phyloP scores from a whole-genome alignment of 2,329 filamentous ascomycete genomes.

The Calcarisporium arbuscula region DNA sequence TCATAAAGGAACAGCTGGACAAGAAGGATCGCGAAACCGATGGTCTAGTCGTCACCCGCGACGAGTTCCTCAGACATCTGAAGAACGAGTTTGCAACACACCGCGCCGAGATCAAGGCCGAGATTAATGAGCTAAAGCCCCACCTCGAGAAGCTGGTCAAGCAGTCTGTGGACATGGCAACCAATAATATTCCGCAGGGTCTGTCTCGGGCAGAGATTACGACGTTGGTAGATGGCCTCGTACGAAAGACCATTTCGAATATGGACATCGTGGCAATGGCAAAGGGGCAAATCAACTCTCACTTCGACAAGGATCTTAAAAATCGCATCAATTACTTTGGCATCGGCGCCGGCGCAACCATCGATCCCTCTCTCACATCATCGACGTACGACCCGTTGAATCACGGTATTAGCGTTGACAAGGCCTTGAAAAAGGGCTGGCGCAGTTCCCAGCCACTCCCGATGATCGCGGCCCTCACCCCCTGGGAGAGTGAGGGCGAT shows the following conservation, averaged over 20 bases:
- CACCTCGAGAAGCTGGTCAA: conserved; percentile 26
- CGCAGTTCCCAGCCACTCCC: conserved; percentile 19
- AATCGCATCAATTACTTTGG: conserved; percentile 70
- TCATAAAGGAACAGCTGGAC: conserved; percentile 29
- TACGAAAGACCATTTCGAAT: conserved; percentile 37
- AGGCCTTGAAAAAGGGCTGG: conserved; percentile 14
- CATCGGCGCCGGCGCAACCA: conserved; percentile 54
- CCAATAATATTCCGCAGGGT: conserved; percentile 17
- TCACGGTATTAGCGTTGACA: conserved; percentile 9
- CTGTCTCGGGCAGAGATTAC: conserved; percentile 36
- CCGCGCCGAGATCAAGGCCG: conserved; percentile 31
- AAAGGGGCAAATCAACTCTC: conserved; percentile 37
- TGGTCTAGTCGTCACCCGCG: conserved; percentile 36
- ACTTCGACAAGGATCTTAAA: conserved; percentile 37
- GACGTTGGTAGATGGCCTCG: conserved; percentile 31
- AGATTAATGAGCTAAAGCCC: conserved; percentile 31
- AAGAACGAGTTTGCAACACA: conserved; percentile 31
- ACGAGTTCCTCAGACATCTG: conserved; percentile 42
- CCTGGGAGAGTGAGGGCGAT: conserved; percentile 75
- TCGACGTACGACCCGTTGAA: conserved; percentile 39
- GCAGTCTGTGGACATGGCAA: conserved; percentile 22
- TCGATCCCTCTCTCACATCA: conserved; percentile 57
- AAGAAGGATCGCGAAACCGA: conserved; percentile 21
- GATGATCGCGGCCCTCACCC: conserved; percentile 50
- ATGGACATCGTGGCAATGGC: conserved; percentile 41